phyloP scores from a whole-genome alignment of 1,284 basidiomycete genomes.

The Laetiporus sulphureus region DNA sequence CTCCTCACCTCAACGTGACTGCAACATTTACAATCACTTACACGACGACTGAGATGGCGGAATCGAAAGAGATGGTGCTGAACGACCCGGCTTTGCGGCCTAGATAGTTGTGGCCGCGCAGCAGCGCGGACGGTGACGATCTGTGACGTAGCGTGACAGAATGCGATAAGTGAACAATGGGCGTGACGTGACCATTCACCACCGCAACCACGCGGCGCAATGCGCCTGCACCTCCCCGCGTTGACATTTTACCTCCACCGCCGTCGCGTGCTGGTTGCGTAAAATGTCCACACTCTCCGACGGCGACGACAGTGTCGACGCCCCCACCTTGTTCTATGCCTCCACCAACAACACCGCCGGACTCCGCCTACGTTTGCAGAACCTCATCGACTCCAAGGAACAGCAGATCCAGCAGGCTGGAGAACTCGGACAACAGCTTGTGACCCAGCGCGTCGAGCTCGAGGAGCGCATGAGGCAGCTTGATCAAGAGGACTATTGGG shows the following conservation, averaged over 20 bases:
- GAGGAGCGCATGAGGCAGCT: constrained; percentile 81
- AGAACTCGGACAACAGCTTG: constrained; percentile 84
- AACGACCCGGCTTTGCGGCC: no score
- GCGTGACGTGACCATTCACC: no score
- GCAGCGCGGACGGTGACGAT: no score
- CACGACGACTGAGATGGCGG: no score
- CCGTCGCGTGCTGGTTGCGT: constrained; percentile 19
- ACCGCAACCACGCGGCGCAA: no score
- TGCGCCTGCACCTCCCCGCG: background rate
- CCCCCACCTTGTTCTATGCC: constrained; percentile 19
- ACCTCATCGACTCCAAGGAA: constrained; percentile 82
- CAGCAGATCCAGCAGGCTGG: constrained; percentile 86
- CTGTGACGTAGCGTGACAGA: no score
- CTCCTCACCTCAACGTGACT: no score
- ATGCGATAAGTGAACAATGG: no score
- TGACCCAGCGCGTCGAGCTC: constrained; percentile 87
- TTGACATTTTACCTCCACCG: constrained; percentile 4
- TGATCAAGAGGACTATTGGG: constrained; percentile 57
- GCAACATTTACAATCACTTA: no score
- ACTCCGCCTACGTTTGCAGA: constrained; percentile 72
- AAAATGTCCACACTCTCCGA: constrained; percentile 32
- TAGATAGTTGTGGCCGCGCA: no score
- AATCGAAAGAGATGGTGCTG: no score
- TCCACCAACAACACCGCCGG: constrained; percentile 44
- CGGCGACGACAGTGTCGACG: constrained; percentile 23